These are phyloP conservation scores for Raphanus raphanistrum DNA, from an alignment of 345 rosid species.

Conservation along the genomic window DNA sequence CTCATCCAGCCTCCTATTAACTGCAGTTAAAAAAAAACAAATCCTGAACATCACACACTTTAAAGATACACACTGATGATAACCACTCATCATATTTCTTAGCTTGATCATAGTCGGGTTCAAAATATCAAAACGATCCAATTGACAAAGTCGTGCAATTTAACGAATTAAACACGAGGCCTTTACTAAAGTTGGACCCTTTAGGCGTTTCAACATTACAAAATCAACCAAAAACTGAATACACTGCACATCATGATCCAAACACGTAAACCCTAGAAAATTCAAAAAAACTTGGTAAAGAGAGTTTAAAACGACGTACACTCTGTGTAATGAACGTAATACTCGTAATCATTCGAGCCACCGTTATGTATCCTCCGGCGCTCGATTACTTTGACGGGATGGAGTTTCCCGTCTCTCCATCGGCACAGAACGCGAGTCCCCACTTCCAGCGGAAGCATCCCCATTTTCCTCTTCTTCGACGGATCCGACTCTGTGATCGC, in stretches of 20 bases:
- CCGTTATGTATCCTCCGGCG: slow-evolving; percentile 62
- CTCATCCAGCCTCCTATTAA: slow-evolving; percentile 96
- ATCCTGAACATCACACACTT: slow-evolving; percentile 2
- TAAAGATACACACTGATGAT: background rate
- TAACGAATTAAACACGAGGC: background rate
- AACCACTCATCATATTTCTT: too few relatives aligned
- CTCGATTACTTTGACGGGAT: slow-evolving; percentile 94
- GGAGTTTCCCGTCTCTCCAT: slow-evolving; percentile 95
- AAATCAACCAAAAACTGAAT: slow-evolving; percentile 1
- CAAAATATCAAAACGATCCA: background rate
- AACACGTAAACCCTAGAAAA: slow-evolving; percentile 33
- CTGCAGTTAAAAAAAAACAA: slow-evolving; percentile 43
- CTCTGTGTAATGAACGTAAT: slow-evolving; percentile 97
- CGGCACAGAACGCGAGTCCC: slow-evolving; percentile 98
- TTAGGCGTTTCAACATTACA: background rate
- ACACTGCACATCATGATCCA: background rate
- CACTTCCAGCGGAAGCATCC: slow-evolving; percentile 82
- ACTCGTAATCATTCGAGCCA: slow-evolving; percentile 79
- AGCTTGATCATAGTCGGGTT: too few relatives aligned
- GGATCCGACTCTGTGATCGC: slow-evolving; percentile 52
- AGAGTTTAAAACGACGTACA: slow-evolving; percentile 50
- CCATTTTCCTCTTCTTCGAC: slow-evolving; percentile 60
- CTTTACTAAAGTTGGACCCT: background rate
- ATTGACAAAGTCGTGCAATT: background rate
- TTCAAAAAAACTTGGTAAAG: background rate